Conservation (phyloP, 2,329 filamentous ascomycete species). For the Pseudohalonectria lignicola region DNA sequence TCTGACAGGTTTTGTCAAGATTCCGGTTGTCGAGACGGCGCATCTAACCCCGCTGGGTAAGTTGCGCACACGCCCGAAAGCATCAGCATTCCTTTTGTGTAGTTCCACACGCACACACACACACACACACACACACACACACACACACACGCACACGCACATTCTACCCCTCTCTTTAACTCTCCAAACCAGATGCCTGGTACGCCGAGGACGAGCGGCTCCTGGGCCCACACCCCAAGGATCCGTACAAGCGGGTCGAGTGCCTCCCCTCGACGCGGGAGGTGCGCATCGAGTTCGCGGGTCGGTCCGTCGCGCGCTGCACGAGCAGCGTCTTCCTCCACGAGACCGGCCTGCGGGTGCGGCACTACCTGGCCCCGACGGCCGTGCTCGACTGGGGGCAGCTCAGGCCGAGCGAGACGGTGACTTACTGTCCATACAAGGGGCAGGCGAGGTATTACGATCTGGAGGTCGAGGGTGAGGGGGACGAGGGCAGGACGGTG, state of each 20-base stretch:
- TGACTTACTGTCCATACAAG: conserved; percentile 57
- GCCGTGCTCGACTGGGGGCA: conserved; percentile 28
- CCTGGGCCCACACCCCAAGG: conserved; percentile 44
- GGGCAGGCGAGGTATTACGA: conserved; percentile 53
- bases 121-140: no score
- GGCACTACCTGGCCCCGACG: conserved; percentile 48
- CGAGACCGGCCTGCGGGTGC: conserved; percentile 47
- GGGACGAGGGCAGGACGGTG: conserved; percentile 16
- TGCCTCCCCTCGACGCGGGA: conserved; percentile 42
- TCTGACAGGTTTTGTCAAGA: no score
- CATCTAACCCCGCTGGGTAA: no score
- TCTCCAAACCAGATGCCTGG: conserved; percentile 20
- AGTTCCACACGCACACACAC: no score
- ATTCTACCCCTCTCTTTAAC: no score
- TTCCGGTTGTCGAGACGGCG: no score
- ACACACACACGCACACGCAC: no score
- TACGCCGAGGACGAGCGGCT: conserved; percentile 26
- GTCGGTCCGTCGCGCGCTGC: conserved; percentile 33
- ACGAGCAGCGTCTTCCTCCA: conserved; percentile 39
- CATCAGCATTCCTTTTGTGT: no score
- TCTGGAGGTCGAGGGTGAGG: conserved; percentile 31
- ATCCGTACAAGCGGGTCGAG: conserved; percentile 56
- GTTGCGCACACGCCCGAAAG: no score
- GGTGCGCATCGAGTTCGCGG: conserved; percentile 37
- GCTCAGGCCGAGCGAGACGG: conserved; percentile 36